Base-by-base conservation (phyloP, 2,329 filamentous ascomycete genomes). In the Chrysoporthe cubensis region DNA sequence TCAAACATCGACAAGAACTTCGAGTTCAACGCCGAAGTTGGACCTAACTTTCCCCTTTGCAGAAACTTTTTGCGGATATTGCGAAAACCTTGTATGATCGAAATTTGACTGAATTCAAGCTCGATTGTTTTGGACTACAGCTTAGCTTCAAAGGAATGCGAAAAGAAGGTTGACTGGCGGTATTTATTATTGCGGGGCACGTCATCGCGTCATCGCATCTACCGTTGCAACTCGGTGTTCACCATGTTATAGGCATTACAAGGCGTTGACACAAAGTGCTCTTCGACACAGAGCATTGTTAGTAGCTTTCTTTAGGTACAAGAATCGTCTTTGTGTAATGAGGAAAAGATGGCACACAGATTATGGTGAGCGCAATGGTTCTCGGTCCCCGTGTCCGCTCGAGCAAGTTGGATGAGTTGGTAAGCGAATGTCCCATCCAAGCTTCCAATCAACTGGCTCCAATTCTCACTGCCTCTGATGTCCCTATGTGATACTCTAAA, bases 1-100 rank as follows among this genome's bases (percentile, higher is more conserved):
- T 26, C 11, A 34, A 14, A 63, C 46, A 14, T 46, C 61, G 7
- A 62, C 44, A 1, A 62, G 44, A n/a, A 62, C n/a, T 44, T 62
- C 60, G 2, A 62, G 26, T 14, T 62, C 60, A 37, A 62, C 60
- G 26, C 60, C 60, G 6, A 62, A 63, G 42, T 34, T 63, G n/a
- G 61, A 63, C 34, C 16, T 54, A 26, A 14, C 6, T 26, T 54
- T 21, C 14, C 26, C 16, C 11, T 54, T 14, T 34, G 26, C 50
- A 26, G 16, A 26, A 54, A n/a, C 21, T 32, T 54, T 26, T 54
- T 54, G 50, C 50, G 13, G 26, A 54, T 21, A 16, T 54, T 14
- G 11, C 26, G 21, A 14, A 54, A 54, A 54, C 21, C 26, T 16
- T 32, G 13, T 21, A 54, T 54, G 4, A 4, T 54, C 21, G 3